These are phyloP conservation scores for Metschnikowia bowlesiae DNA, from an alignment of 805 yeast genomes.

Conservation along the genomic window DNA sequence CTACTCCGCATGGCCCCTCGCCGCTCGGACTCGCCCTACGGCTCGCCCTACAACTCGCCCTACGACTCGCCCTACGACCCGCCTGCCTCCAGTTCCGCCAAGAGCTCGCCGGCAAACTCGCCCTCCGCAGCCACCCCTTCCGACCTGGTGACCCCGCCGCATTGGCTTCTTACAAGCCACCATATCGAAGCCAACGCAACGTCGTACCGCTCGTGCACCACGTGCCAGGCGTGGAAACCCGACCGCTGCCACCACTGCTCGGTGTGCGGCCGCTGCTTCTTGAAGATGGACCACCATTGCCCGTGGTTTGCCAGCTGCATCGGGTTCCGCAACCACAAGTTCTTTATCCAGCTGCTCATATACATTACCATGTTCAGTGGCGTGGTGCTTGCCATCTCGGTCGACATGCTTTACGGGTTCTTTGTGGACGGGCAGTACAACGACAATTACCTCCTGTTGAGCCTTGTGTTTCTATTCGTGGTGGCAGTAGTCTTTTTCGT, in stretches of 20 bases:
- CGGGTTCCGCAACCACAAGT: constrained; percentile 77
- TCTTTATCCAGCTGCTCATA: constrained; percentile 67
- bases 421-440: constrained; percentile 38
- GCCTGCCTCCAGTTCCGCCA: background rate
- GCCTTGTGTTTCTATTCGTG: constrained; percentile 57
- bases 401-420: constrained; percentile 45
- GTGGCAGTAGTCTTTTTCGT: constrained; percentile 53
- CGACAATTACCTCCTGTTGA: constrained; percentile 47
- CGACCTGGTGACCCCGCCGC: constrained; percentile 24
- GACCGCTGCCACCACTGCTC: constrained; percentile 59
- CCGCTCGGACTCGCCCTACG: constrained; percentile 16
- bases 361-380: constrained; percentile 49
- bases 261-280: constrained; percentile 42
- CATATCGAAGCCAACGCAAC: constrained; percentile 46
- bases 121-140: background rate
- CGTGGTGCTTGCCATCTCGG: constrained; percentile 37
- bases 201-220: constrained; percentile 54
- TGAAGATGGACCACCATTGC: constrained; percentile 59
- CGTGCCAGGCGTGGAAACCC: constrained; percentile 56
- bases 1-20: constrained; percentile 30
- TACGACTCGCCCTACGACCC: constrained; percentile 16
- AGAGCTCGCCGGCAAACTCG: background rate
- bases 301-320: constrained; percentile 94
- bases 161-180: constrained; percentile 31
- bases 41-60: constrained; percentile 18